Evolutionary conservation across 371 early-diverging fungal genomes (phyloP).

Genomic region (Homolaphlyctis polyrhiza): DNA sequence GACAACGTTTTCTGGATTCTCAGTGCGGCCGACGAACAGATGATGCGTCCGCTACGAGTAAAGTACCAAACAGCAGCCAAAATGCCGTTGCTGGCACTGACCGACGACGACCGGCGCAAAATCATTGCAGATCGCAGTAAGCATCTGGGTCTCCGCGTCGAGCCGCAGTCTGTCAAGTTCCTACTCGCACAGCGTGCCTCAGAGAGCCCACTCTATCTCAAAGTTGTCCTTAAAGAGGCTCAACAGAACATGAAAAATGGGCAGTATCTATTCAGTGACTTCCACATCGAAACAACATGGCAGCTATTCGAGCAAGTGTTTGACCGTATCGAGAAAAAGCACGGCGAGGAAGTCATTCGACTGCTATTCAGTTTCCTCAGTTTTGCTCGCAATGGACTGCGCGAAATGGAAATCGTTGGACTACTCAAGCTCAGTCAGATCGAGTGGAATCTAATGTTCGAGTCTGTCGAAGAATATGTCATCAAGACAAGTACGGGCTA

Average conservation of each 20-base stretch:
- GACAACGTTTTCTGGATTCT: constrained; percentile 4
- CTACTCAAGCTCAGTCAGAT: constrained; percentile 5
- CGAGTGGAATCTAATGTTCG: constrained; percentile 13
- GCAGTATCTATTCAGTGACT: background rate
- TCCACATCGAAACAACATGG: background rate
- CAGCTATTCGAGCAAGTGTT: constrained; percentile 8
- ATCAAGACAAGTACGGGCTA: constrained; percentile 4
- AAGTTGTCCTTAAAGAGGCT: background rate
- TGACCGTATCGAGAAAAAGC: background rate
- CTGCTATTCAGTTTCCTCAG: background rate
- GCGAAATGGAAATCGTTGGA: constrained; percentile 8
- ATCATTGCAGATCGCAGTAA: constrained; percentile 1
- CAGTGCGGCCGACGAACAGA: constrained; percentile 7
- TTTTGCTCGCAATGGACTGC: constrained; percentile 8
- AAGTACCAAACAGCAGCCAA: background rate
- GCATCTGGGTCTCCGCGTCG: background rate
- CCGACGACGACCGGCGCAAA: constrained; percentile 6
- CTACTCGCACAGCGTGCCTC: background rate
- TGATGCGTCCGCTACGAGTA: background rate
- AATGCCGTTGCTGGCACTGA: background rate
- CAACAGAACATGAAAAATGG: constrained; percentile 2
- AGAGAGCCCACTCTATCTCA: constrained; percentile 5
- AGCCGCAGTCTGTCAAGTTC: background rate
- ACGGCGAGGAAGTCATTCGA: constrained; percentile 4
- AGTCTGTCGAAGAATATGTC: constrained; percentile 5